Evolutionary conservation across 257 asterid species (phyloP).

Genomic region (Solanum etuberosum): DNA sequence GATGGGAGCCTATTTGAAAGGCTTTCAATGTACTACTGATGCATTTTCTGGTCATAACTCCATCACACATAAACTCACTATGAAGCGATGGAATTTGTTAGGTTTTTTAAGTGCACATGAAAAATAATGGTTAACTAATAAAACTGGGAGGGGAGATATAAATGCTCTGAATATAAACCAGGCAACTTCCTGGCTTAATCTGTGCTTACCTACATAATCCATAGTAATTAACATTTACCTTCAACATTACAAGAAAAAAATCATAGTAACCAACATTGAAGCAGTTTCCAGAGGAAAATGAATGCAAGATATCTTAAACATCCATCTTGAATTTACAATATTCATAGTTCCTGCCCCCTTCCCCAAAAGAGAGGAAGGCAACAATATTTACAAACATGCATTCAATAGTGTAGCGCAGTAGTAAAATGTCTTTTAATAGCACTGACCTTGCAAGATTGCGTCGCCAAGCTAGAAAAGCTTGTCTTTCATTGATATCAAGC

Average conservation of each 20-base stretch:
- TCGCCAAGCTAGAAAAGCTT: slow-evolving; percentile 89
- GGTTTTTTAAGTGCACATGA: neutral
- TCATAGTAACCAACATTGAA: neutral
- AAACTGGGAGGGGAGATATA: neutral
- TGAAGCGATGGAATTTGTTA: neutral
- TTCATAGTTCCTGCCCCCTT: neutral
- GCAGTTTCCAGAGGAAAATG: neutral
- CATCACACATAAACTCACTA: neutral
- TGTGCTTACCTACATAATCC: neutral
- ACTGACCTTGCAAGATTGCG: slow-evolving; percentile 87
- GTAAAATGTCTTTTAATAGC: neutral
- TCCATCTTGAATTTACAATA: neutral
- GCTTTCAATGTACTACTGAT: neutral
- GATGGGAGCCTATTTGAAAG: neutral
- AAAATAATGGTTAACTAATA: neutral
- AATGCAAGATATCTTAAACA: neutral
- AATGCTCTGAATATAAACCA: neutral
- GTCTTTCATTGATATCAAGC: slow-evolving; percentile 73
- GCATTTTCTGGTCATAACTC: neutral
- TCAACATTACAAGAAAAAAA: neutral
- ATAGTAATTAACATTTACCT: neutral
- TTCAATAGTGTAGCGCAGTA: neutral
- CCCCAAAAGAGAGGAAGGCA: neutral
- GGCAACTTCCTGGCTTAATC: neutral
- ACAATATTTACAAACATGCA: neutral